Evolutionary conservation across 2,329 filamentous ascomycete species (phyloP).

Genomic region (Verticillium longisporum): DNA sequence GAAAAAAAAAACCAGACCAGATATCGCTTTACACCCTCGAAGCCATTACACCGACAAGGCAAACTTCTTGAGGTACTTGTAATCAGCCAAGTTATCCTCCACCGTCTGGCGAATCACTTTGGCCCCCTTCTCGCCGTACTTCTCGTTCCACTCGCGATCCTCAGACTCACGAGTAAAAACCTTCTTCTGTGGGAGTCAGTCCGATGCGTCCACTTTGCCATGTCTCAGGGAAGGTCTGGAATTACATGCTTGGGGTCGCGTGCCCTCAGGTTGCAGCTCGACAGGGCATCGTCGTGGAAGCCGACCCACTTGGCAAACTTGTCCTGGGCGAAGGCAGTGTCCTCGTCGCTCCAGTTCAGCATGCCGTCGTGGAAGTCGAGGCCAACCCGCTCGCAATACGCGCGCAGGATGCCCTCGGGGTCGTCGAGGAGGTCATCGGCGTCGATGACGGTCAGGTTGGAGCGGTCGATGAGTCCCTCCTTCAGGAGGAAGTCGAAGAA

Average conservation of each 20-base stretch:
- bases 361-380: constrained; percentile 70
- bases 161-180: constrained; percentile 58
- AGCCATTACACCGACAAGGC: constrained; percentile 49
- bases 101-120: constrained; percentile 65
- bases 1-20: constrained; percentile 9
- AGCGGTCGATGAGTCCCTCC: constrained; percentile 63
- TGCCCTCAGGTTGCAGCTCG: constrained; percentile 69
- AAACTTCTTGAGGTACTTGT: constrained; percentile 78
- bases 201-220: not conserved
- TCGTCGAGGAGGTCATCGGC: constrained; percentile 90
- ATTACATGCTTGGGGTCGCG: constrained; percentile 56
- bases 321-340: constrained; percentile 63
- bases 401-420: constrained; percentile 66
- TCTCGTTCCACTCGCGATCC: constrained; percentile 64
- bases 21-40: not conserved
- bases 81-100: constrained; percentile 64
- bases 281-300: constrained; percentile 91
- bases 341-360: constrained; percentile 76
- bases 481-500: constrained; percentile 79
- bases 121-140: constrained; percentile 66
- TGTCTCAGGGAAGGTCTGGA: constrained; percentile 1
- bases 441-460: constrained; percentile 77
- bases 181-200: constrained; percentile 36
- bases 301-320: constrained; percentile 96
- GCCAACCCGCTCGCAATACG: constrained; percentile 76